A percentile compares a stretch with the other conserved stretches of the same genome.
Conservation (phyloP, 2,329 filamentous ascomycete genomes). For the Fusarium subtropicale region DNA sequence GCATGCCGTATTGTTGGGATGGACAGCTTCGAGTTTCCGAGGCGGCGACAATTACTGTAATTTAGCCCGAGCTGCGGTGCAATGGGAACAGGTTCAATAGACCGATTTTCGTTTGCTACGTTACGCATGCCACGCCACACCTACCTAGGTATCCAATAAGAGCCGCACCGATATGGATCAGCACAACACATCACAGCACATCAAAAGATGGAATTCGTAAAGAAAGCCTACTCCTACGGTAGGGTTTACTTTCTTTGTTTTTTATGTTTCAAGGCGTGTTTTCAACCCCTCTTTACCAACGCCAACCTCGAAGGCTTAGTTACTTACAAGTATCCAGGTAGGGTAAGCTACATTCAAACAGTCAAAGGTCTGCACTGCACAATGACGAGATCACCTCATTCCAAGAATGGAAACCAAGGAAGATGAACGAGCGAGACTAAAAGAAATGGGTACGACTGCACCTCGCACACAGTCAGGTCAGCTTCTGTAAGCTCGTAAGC, state of each 20-base stretch:
- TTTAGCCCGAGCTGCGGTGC: constrained; percentile 6
- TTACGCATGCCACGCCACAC: constrained; percentile 1
- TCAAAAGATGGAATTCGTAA: not conserved
- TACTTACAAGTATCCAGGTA: not conserved
- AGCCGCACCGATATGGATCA: constrained; percentile 22
- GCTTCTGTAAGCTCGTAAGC: constrained; percentile 11
- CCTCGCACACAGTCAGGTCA: constrained; percentile 28
- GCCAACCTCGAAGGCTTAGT: not conserved
- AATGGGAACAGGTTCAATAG: constrained; percentile 7
- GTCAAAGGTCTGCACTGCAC: constrained; percentile 15
- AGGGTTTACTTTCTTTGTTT: not conserved
- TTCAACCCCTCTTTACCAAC: constrained; percentile 1
- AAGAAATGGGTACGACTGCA: constrained; percentile 23
- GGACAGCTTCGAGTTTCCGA: constrained; percentile 4
- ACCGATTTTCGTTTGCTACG: not conserved
- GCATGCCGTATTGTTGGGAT: not conserved
- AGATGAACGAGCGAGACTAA: constrained; percentile 16
- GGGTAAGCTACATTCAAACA: not conserved
- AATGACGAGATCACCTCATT: constrained; percentile 31
- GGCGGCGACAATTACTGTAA: not conserved
- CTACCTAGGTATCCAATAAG: not conserved
- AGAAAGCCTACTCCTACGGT: not conserved
- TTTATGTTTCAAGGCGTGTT: constrained; percentile 10
- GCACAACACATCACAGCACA: constrained; percentile 1
- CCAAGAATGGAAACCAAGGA: constrained; percentile 17